Evolutionary conservation across 2,329 filamentous ascomycete species (phyloP).

Genomic region (Phialophora chinensis): DNA sequence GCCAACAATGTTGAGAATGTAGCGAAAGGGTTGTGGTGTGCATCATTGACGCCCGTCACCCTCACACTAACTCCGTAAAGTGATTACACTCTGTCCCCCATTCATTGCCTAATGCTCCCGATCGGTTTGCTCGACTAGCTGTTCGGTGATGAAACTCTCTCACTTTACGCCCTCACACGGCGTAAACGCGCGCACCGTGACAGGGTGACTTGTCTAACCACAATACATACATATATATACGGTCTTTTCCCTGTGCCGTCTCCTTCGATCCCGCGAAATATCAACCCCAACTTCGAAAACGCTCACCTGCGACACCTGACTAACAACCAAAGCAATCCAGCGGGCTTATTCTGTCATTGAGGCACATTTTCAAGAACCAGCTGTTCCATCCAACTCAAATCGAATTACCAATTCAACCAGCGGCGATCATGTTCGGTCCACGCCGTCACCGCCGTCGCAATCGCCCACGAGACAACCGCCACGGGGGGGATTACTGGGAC

Average conservation of each 20-base stretch:
- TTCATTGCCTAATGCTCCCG: neutral
- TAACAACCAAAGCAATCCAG: neutral
- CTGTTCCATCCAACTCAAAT: neutral
- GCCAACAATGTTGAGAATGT: neutral
- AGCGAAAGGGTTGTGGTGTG: neutral
- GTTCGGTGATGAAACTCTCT: neutral
- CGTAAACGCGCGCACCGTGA: neutral
- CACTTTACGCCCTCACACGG: neutral
- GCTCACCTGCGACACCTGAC: neutral
- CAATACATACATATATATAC: neutral
- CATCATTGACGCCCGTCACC: neutral
- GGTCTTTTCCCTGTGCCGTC: neutral
- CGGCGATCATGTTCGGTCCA: neutral
- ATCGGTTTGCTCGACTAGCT: neutral
- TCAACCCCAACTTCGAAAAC: neutral
- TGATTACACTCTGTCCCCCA: neutral
- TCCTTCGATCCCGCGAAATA: neutral
- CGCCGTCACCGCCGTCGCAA: conserved; percentile 55
- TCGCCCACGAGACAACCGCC: conserved; percentile 52
- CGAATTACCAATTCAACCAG: conserved; percentile 39
- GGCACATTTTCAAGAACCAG: too few species aligned
- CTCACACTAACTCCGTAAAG: neutral
- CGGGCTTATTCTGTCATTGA: too few species aligned
- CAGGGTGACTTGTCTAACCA: neutral
- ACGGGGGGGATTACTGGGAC: neutral